Evolutionary conservation across 2,329 filamentous ascomycete species (phyloP), one percentile per base, ranked within the genome.

Genomic region (Venturia effusa): DNA sequence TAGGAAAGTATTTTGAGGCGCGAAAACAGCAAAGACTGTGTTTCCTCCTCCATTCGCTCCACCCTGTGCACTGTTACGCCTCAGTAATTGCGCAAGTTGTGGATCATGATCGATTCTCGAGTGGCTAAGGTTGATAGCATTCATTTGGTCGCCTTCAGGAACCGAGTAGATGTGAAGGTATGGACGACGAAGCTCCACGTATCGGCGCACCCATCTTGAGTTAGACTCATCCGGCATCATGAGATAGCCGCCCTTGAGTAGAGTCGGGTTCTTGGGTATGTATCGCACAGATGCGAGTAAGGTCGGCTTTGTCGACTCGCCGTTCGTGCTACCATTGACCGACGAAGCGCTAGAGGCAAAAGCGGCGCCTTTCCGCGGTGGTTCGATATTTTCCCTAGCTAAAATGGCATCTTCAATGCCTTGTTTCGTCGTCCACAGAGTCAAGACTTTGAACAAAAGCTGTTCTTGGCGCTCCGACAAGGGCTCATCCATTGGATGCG

Each of bases 41-140:
- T n/a, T 78, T 75, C 61, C 78, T 77, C 8, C 75, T 75, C 24
- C 71, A 75, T 32, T 70, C 66, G 45, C 68, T 66, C 24, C 70
- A 69, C 67, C 68, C 72, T 76, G 70, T 65, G 68, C 65, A 68
- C 70, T 78, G 30, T 74, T 76, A 19, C 80, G 78, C 64, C 85
- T 82, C 24, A 97, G 81, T 10, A 97, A 77, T 11, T 88, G 86
- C 22, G 93, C 84, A 51, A 97, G 89, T 67, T 95, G 89, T 0
- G 94, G 94, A 66, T 92, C 88, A 70, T 92, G 90, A 72, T 99
- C 94, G 13, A 99, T 87, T n/a, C 92, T 84, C 8, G 90, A 89
- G 71, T 96, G 95, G 41, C 88, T 85, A 63, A 99, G 80, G 72
- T 93, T 95, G 69, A 97, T 90, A 11, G 94, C 87, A 63, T 88